phyloP scores from a whole-genome alignment of 2,329 filamentous ascomycete species.

The Apiospora saccharicola region DNA sequence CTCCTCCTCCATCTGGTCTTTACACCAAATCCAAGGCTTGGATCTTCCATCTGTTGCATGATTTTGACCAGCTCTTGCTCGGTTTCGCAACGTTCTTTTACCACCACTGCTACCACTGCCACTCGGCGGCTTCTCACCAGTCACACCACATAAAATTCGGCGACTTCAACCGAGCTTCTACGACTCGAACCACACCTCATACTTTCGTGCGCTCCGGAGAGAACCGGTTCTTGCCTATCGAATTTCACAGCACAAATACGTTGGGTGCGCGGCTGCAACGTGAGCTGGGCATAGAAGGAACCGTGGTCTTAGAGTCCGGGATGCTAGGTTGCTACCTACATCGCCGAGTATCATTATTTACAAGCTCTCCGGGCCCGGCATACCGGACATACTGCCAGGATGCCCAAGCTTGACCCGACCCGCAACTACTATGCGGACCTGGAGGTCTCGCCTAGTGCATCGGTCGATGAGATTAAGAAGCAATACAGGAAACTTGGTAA shows the following conservation, averaged over 20 bases:
- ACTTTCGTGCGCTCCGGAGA: background rate
- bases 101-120: background rate
- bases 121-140: background rate
- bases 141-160: background rate
- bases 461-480: constrained; percentile 80
- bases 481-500: constrained; percentile 84
- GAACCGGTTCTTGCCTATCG: background rate
- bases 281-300: constrained; percentile 1
- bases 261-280: background rate
- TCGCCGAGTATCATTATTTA: constrained; percentile 26
- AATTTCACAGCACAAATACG: background rate
- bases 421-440: constrained; percentile 89
- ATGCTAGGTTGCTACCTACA: constrained; percentile 22
- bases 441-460: constrained; percentile 72
- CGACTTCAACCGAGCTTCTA: background rate
- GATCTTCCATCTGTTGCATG: background rate
- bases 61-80: background rate
- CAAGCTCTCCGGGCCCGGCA: constrained; percentile 20
- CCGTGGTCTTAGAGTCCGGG: background rate
- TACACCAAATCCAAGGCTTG: background rate
- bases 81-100: background rate
- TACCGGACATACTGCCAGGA: constrained; percentile 48
- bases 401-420: constrained; percentile 73
- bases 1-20: background rate
- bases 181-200: background rate